Base-by-base conservation (phyloP, 169 alveolate species). In the Eimeria falciformis region DNA sequence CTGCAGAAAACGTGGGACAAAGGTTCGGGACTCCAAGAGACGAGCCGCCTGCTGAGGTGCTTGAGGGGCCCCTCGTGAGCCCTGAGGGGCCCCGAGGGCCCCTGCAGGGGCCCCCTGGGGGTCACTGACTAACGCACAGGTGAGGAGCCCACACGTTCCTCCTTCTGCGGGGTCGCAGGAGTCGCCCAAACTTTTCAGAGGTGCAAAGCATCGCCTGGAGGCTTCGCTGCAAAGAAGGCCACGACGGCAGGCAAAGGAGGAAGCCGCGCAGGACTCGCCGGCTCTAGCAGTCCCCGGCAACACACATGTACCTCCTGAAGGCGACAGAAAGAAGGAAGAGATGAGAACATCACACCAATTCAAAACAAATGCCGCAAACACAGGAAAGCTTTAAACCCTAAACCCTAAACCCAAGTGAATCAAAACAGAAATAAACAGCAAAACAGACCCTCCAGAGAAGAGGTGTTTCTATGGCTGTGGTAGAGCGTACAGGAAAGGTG, bases 131-230 rank as follows among this genome's bases (percentile, higher is more conserved):
- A 29, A 23, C 29, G 47, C 47, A 29, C 81, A 68, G 53, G 53
- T 25, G 23, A 68, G 25, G 53, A 68, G 81, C 29, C 81, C 81
- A 47, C 81, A 68, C 23, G 73, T 29, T 21, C 37, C 73, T 21
- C 37, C 47, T 68, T 68, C 81, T 68, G 81, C 25, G 53, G 81
- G 81, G 81, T 68, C 81, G n/a, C 81, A 68, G n/a, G 81, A 12
- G 47, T 68, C 81, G 9, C 53, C 81, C 5, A 68, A n/a, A 12
- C 81, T 47, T 2, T 68, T 68, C 9, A 47, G 81, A 9, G 81
- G 81, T 12, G 81, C 53, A 47, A 68, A 11, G n/a, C 81, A 68
- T 7, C 21, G 43, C 21, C 14, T 12, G 23, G 81, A 27, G 25
- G n/a, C 29, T 0, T 14, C 6, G 47, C 53, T 27, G 47, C 81